A percentile compares a stretch with the other conserved stretches of the same genome.
Evolutionary conservation across 208 protist genomes (phyloP).

Genomic region (Crithidia fasciculata): DNA sequence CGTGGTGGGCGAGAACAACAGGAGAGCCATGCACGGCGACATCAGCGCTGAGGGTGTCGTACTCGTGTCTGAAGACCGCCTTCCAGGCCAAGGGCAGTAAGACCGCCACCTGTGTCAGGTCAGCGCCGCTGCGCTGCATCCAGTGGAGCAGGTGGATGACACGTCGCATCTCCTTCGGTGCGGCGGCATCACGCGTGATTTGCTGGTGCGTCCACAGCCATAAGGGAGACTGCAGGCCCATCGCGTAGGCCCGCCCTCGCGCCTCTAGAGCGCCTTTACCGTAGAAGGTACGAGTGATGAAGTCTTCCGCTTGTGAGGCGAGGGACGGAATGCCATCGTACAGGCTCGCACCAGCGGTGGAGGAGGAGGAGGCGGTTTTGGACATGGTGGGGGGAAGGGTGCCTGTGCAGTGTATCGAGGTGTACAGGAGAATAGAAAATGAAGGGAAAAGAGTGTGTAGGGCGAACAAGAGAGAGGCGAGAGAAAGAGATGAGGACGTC

Average conservation of each 20-base stretch:
- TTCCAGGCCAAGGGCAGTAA: constrained; percentile 72
- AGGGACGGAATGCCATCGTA: constrained; percentile 36
- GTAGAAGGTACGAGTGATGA: constrained; percentile 79
- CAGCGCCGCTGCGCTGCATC: constrained; percentile 62
- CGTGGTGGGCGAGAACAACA: constrained; percentile 73
- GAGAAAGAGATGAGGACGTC: not conserved
- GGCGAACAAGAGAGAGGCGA: not conserved
- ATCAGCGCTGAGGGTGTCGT: constrained; percentile 28
- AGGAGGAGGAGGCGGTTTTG: not conserved
- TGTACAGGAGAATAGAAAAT: not conserved
- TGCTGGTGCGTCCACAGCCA: constrained; percentile 85
- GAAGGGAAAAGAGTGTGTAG: not conserved
- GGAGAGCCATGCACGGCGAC: constrained; percentile 34
- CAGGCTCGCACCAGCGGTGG: constrained; percentile 17
- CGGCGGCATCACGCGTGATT: constrained; percentile 19
- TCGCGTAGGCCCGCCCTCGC: constrained; percentile 36
- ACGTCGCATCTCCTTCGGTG: constrained; percentile 56
- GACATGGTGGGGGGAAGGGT: not conserved
- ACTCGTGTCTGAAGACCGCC: constrained; percentile 40
- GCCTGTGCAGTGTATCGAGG: no score
- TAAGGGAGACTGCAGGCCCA: constrained; percentile 80
- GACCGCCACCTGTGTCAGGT: constrained; percentile 52
- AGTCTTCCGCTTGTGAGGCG: constrained; percentile 48
- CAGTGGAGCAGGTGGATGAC: constrained; percentile 65
- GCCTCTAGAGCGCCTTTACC: constrained; percentile 26